Base-by-base conservation (phyloP, 1,284 basidiomycete species). In the Sporisorium graminicola region DNA sequence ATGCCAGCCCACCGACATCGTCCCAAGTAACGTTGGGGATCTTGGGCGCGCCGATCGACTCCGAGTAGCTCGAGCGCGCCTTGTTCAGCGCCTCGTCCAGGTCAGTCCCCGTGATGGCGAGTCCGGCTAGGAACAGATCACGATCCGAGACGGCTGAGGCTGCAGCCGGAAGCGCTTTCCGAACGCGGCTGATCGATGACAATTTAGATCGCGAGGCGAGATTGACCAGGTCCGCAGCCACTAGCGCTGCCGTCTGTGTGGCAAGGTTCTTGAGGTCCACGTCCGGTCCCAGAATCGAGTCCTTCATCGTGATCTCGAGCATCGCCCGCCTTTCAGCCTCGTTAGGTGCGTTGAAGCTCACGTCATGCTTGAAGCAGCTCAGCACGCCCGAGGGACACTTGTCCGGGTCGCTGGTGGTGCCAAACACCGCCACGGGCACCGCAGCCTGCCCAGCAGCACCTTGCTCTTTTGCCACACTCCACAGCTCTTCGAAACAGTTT, bases 1-100 rank as follows among this genome's bases (percentile, higher is more conserved):
- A 88, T 1, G 91, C 91, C 20, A 99, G 88, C 8, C 97, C 97
- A 44, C 97, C 97, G 16, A 99, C 92, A 84, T 99, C 97, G 86
- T 98, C 94, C 97, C 97, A 99, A 0, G 93, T 91, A 0, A 99
- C 95, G 72, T 91, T 93, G 1, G 97, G 97, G 57, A 99, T 99
- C 82, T 93, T 95, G 0, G 97, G 97, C 20, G 95, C 94, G 14
- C 96, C 96, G 63, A 99, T 97, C 80, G 90, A 94, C 83, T 95
- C 93, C 18, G 93, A 93, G 86, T 97, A 97, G 1, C 91, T 90
- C 14, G 90, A 88, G 61, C 95, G 89, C 5, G 93, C 92, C 72
- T 91, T 90, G n/a, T 89, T 88, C 13, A 99, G 88, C 0, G 94
- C 94, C 5, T 83, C 72, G 4, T 92, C 90, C 74, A 97, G 91